Conservation (phyloP, 2,329 filamentous ascomycete genomes). For the Ophiocordyceps camponoti-floridani region DNA sequence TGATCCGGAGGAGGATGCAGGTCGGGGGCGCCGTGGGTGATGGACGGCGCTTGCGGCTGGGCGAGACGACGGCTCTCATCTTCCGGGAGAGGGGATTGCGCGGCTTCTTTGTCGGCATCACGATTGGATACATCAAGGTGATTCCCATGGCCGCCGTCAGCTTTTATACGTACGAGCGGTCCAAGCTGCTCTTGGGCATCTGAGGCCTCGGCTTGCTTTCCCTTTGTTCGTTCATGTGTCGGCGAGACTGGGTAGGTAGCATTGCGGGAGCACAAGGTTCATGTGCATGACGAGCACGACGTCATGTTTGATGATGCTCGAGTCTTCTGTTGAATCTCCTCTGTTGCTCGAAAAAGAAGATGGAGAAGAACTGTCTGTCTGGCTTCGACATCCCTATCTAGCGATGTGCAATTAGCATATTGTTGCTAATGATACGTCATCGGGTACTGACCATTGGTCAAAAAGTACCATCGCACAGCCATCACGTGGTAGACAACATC, state of each 20-base stretch:
- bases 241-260: neutral
- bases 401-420: too few species aligned
- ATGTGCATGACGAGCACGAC: neutral
- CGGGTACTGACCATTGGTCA: too few species aligned
- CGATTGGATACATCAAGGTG: slow-evolving; percentile 90
- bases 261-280: neutral
- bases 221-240: neutral
- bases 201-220: slow-evolving; percentile 13
- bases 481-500: too few species aligned
- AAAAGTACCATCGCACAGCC: too few species aligned
- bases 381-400: too few species aligned
- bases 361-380: too few species aligned
- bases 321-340: too few species aligned
- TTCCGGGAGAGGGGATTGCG: slow-evolving; percentile 54
- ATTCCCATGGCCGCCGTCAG: slow-evolving; percentile 67
- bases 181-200: slow-evolving; percentile 48
- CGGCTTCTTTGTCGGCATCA: slow-evolving; percentile 85
- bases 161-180: slow-evolving; percentile 48
- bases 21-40: slow-evolving; percentile 90
- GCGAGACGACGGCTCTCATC: slow-evolving; percentile 62
- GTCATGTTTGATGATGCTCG: too few species aligned
- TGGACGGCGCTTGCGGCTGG: slow-evolving; percentile 58
- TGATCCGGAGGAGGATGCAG: slow-evolving; percentile 86
- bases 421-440: too few species aligned
- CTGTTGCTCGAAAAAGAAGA: too few species aligned